These are phyloP conservation scores for Blastobotrys chiropterorum DNA, from an alignment of 805 yeast genomes.

Conservation along the genomic window DNA sequence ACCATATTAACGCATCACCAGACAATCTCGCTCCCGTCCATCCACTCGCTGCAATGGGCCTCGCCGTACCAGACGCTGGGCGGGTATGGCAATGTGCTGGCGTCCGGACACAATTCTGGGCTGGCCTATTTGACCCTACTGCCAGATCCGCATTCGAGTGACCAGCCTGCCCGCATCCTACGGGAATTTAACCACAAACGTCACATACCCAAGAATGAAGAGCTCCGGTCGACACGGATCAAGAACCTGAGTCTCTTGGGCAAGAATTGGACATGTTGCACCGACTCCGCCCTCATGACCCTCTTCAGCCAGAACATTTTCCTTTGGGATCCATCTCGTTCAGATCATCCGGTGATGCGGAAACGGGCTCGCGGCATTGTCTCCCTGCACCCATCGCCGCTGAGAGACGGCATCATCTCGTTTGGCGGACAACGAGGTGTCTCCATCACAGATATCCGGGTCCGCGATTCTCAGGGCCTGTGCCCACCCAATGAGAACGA, in stretches of 20 bases:
- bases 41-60: conserved; percentile 41
- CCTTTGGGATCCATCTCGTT: conserved; percentile 64
- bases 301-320: conserved; percentile 65
- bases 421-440: conserved; percentile 62
- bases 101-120: conserved; percentile 74
- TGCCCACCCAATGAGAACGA: conserved; percentile 36
- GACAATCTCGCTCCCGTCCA: conserved; percentile 49
- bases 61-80: conserved; percentile 31
- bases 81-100: conserved; percentile 41
- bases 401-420: conserved; percentile 49
- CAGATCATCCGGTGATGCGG: conserved; percentile 53
- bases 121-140: conserved; percentile 63
- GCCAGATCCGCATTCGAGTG: conserved; percentile 45
- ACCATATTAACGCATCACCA: conserved; percentile 48
- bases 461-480: conserved; percentile 39
- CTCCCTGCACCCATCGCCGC: conserved; percentile 43
- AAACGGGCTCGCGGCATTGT: conserved; percentile 46
- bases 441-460: conserved; percentile 65
- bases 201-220: conserved; percentile 37
- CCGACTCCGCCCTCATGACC: conserved; percentile 47
- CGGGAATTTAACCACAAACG: conserved; percentile 74
- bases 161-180: conserved; percentile 61
- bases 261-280: conserved; percentile 39
- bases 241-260: conserved; percentile 35
- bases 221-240: conserved; percentile 26